Evolutionary conservation across 257 asterid genomes (phyloP).

Genomic region (Scutellaria barbata): DNA sequence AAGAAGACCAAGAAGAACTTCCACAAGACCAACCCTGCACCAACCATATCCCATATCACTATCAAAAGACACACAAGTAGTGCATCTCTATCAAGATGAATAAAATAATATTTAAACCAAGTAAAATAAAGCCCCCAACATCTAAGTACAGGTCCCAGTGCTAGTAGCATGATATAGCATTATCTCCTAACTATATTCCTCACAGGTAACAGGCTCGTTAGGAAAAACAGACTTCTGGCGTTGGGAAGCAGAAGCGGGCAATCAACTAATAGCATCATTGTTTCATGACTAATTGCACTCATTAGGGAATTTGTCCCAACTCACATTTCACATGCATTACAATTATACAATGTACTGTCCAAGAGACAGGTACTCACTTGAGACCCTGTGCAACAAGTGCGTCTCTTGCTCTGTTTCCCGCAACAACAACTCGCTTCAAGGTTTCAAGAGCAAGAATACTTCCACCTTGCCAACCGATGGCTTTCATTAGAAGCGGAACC

Average conservation of each 20-base stretch:
- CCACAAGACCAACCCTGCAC: slow-evolving; percentile 96
- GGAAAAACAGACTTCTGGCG: no score
- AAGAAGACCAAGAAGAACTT: slow-evolving; percentile 97
- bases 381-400: slow-evolving; percentile 99
- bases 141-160: not conserved
- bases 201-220: not conserved
- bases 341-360: slow-evolving; percentile 5
- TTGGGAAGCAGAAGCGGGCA: no score
- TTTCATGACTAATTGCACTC: slow-evolving; percentile 13
- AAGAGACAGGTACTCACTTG: slow-evolving; percentile 59
- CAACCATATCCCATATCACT: slow-evolving; percentile 28
- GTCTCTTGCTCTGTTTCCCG: slow-evolving; percentile 98
- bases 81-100: slow-evolving; percentile 25
- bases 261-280: slow-evolving; percentile 19
- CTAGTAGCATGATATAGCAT: slow-evolving; percentile 2
- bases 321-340: slow-evolving; percentile 23
- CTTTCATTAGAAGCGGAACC: slow-evolving; percentile 97
- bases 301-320: slow-evolving; percentile 6
- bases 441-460: slow-evolving; percentile 99
- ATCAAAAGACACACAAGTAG: slow-evolving; percentile 18
- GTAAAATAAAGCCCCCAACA: slow-evolving; percentile 9
- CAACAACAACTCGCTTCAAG: slow-evolving; percentile 91
- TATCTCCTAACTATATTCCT: slow-evolving; percentile 5
- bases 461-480: slow-evolving; percentile 99
- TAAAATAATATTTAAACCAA: slow-evolving; percentile 11